A percentile compares a stretch with the other conserved stretches of the same genome.
Conservation (phyloP, 2,329 filamentous ascomycete genomes). For the Fusarium napiforme region DNA sequence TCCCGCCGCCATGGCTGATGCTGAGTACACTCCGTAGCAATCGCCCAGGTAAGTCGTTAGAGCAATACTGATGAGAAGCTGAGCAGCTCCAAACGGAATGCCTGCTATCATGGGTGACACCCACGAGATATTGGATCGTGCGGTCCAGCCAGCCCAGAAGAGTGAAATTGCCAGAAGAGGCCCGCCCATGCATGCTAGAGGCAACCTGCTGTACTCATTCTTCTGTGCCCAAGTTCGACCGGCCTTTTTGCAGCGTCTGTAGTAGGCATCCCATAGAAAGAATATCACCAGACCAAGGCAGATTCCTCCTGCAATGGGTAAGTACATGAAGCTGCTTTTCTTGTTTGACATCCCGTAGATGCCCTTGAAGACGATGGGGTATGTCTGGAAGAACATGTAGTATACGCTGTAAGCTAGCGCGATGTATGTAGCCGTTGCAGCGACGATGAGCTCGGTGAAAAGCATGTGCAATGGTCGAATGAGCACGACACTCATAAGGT, state of each 20-base stretch:
- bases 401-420: conserved; percentile 28
- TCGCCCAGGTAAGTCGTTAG: conserved; percentile 9
- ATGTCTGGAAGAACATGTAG: conserved; percentile 38
- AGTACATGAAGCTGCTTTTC: conserved; percentile 12
- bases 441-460: conserved; percentile 20
- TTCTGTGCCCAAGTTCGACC: conserved; percentile 19
- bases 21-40: conserved; percentile 8
- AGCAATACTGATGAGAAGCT: conserved; percentile 11
- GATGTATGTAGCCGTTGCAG: conserved; percentile 24
- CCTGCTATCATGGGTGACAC: conserved; percentile 10
- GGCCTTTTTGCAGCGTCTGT: neutral
- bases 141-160: conserved; percentile 38
- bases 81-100: conserved; percentile 1
- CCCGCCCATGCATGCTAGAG: conserved; percentile 22
- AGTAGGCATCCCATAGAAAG: conserved; percentile 27
- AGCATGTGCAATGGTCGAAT: conserved; percentile 25
- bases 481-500: conserved; percentile 17
- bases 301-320: conserved; percentile 1
- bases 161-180: conserved; percentile 25
- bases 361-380: conserved; percentile 36
- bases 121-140: conserved; percentile 7
- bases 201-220: conserved; percentile 31
- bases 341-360: conserved; percentile 5
- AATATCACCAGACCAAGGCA: conserved; percentile 13
- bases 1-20: conserved; percentile 5